These are phyloP conservation scores for Botrytis byssoidea DNA, from an alignment of 2,329 filamentous ascomycete species.

Conservation along the genomic window DNA sequence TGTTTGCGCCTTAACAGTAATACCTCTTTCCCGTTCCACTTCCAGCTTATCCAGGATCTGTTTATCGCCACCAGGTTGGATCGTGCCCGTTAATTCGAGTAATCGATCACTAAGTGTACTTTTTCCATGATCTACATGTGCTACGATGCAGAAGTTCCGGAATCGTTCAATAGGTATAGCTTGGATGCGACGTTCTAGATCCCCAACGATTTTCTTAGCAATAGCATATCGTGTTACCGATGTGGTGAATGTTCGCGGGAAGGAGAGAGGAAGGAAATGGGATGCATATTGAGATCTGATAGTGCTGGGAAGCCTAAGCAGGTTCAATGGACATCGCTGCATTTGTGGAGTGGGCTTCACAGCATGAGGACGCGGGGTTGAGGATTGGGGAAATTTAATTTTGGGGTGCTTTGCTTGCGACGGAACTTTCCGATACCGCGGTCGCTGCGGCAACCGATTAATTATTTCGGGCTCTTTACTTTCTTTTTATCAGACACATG, in stretches of 20 bases:
- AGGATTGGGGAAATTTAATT: slow-evolving; percentile 5
- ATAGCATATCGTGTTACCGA: slow-evolving; percentile 33
- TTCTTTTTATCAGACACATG: slow-evolving; percentile 8
- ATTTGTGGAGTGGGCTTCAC: slow-evolving; percentile 31
- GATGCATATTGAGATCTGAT: slow-evolving; percentile 35
- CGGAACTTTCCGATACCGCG: slow-evolving; percentile 15
- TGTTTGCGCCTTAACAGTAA: slow-evolving; percentile 98
- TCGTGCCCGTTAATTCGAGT: slow-evolving; percentile 91
- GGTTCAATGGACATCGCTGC: slow-evolving; percentile 40
- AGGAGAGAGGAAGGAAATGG: slow-evolving; percentile 27
- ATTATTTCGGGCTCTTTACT: slow-evolving; percentile 11
- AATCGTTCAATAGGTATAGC: slow-evolving; percentile 76
- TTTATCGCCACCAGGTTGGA: slow-evolving; percentile 81
- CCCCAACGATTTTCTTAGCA: slow-evolving; percentile 39
- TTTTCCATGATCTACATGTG: slow-evolving; percentile 98
- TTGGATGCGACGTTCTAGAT: slow-evolving; percentile 61
- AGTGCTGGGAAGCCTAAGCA: slow-evolving; percentile 39
- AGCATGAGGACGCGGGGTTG: slow-evolving; percentile 16
- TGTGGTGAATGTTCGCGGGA: slow-evolving; percentile 29
- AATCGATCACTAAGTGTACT: slow-evolving; percentile 91
- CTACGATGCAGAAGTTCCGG: slow-evolving; percentile 97
- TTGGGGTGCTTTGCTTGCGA: not conserved
- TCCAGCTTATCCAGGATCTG: slow-evolving; percentile 97
- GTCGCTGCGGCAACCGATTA: slow-evolving; percentile 23
- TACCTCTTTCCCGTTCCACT: slow-evolving; percentile 91